Conservation (phyloP, 2,329 filamentous ascomycete genomes). For the Colletotrichum cuscutae region DNA sequence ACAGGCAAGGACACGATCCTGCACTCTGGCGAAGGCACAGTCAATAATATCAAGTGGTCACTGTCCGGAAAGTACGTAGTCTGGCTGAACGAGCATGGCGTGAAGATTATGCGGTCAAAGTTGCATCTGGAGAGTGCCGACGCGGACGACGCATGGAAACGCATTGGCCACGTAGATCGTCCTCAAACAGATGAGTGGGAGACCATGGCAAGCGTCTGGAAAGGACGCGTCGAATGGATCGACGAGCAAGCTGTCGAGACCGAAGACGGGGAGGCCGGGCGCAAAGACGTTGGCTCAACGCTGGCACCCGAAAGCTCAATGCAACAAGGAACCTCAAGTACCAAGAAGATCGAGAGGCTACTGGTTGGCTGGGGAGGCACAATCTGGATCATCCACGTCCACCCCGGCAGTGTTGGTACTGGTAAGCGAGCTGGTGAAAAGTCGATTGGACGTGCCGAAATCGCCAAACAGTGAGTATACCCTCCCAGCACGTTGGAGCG, state of each 20-base stretch:
- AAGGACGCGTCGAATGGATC: slow-evolving; percentile 91
- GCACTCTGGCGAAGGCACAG: slow-evolving; percentile 91
- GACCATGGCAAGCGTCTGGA: slow-evolving; percentile 97
- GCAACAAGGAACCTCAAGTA: slow-evolving; percentile 59
- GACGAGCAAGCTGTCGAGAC: slow-evolving; percentile 83
- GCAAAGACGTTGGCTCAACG: slow-evolving; percentile 48
- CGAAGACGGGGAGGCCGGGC: slow-evolving; percentile 66
- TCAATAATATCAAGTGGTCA: slow-evolving; percentile 95
- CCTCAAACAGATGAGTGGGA: slow-evolving; percentile 91
- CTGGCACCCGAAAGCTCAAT: slow-evolving; percentile 59
- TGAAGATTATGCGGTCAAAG: slow-evolving; percentile 96
- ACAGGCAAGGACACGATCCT: slow-evolving; percentile 86
- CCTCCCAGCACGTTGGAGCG: no score
- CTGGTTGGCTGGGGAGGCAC: slow-evolving; percentile 96
- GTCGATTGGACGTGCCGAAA: slow-evolving; percentile 83
- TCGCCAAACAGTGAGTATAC: slow-evolving; percentile 86
- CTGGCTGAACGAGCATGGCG: slow-evolving; percentile 96
- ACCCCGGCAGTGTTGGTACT: slow-evolving; percentile 75
- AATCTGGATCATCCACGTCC: slow-evolving; percentile 94
- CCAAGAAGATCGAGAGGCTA: slow-evolving; percentile 75
- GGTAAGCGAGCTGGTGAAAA: slow-evolving; percentile 76
- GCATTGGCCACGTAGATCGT: slow-evolving; percentile 90
- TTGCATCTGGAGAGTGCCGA: slow-evolving; percentile 81
- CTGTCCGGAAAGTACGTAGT: slow-evolving; percentile 90
- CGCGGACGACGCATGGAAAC: slow-evolving; percentile 89